These are phyloP conservation scores for Mimosa bimucronata DNA, from an alignment of 306 rosid species.

Conservation along the genomic window DNA sequence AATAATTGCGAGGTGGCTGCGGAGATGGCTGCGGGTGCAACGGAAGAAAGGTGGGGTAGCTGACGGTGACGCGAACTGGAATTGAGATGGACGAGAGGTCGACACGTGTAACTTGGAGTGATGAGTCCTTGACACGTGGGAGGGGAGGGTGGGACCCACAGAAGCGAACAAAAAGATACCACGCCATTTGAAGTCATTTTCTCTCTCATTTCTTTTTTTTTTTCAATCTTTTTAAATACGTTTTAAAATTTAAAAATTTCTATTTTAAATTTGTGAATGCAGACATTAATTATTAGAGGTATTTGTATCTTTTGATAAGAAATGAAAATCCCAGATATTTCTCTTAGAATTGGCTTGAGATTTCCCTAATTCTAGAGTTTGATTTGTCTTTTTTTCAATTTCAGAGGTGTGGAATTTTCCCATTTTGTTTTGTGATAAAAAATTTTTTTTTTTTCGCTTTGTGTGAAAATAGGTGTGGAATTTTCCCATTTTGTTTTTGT, in stretches of 20 bases:
- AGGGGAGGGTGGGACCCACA: not conserved
- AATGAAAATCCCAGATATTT: no score
- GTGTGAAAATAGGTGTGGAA: no score
- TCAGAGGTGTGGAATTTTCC: no score
- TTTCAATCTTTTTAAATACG: no score
- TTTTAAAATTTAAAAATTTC: no score
- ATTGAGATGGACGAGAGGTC: constrained; percentile 28
- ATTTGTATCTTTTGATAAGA: no score
- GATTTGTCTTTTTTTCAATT: no score
- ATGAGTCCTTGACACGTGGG: constrained; percentile 36
- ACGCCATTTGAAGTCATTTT: not conserved
- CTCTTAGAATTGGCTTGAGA: no score
- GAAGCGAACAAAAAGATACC: not conserved
- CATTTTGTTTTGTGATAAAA: not conserved
- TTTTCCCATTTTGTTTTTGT: no score
- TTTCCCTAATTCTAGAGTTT: no score
- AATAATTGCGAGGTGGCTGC: not conserved
- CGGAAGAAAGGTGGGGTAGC: constrained; percentile 36
- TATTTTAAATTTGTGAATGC: no score
- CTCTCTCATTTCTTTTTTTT: not conserved
- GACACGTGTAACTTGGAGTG: constrained; percentile 26
- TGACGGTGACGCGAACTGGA: constrained; percentile 48
- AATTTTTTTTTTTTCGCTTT: not conserved
- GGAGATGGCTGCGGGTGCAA: constrained; percentile 30
- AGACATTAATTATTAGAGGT: no score